Conservation (phyloP, 73 alveolate genomes). For the Tetrahymena borealis region DNA sequence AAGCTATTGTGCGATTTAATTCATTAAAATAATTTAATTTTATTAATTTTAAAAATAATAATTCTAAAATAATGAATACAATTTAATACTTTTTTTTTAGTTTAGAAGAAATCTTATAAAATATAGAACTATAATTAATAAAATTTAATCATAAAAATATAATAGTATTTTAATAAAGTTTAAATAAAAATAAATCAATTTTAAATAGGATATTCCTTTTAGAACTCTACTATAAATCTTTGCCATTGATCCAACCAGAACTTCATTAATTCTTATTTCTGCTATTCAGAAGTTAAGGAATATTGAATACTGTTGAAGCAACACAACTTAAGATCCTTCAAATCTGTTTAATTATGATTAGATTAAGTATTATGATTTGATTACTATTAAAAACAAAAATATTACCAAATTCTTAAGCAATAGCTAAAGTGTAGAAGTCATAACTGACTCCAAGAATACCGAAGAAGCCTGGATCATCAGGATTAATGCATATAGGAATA, state of each 20-base stretch:
- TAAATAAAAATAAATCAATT: too few relatives aligned
- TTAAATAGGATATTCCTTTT: background rate
- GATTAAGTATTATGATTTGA: background rate
- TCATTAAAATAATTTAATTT: too few relatives aligned
- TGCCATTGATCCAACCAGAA: background rate
- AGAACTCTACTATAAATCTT: background rate
- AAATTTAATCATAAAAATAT: too few relatives aligned
- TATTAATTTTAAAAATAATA: too few relatives aligned
- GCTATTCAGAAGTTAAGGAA: background rate
- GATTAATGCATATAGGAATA: conserved; percentile 47
- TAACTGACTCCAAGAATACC: conserved; percentile 54
- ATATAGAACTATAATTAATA: too few relatives aligned
- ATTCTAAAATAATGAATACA: too few relatives aligned
- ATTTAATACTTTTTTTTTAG: too few relatives aligned
- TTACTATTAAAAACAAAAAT: background rate
- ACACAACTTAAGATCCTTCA: background rate
- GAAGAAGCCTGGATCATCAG: conserved; percentile 68
- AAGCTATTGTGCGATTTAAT: too few relatives aligned
- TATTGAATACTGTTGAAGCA: background rate
- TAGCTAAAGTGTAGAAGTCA: conserved; percentile 25
- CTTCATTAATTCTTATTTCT: background rate
- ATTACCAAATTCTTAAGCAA: background rate
- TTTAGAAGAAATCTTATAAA: too few relatives aligned
- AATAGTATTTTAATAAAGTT: too few relatives aligned
- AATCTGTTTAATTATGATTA: background rate